Evolutionary conservation across 2,329 filamentous ascomycete genomes (phyloP).

Genomic region (Curvularia hawaiiensis): DNA sequence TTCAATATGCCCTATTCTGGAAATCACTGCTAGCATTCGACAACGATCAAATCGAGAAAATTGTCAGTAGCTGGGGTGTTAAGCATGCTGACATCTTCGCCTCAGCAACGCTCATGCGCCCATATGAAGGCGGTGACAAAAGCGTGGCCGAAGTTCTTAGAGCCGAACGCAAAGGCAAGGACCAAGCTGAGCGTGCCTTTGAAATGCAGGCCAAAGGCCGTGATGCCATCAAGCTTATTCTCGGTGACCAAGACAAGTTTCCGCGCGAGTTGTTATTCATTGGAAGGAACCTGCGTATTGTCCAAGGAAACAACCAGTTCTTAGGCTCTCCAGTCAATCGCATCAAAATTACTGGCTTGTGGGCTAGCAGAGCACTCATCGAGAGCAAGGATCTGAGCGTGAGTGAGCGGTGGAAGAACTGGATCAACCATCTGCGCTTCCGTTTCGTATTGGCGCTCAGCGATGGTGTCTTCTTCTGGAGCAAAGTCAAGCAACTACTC

Average conservation of each 20-base stretch:
- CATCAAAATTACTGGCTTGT: constrained; percentile 90
- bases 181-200: constrained; percentile 67
- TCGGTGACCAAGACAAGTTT: constrained; percentile 86
- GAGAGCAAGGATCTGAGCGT: constrained; percentile 71
- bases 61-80: constrained; percentile 85
- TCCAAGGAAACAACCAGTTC: constrained; percentile 92
- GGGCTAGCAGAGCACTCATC: constrained; percentile 84
- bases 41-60: constrained; percentile 74
- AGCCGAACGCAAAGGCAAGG: constrained; percentile 58
- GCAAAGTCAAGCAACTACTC: constrained; percentile 76
- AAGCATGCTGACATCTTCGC: constrained; percentile 90
- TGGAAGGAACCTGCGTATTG: constrained; percentile 87
- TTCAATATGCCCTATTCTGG: constrained; percentile 90
- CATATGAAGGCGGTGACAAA: constrained; percentile 84
- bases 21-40: constrained; percentile 93
- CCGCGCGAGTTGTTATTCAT: constrained; percentile 92
- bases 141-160: constrained; percentile 66
- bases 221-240: constrained; percentile 75
- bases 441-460: constrained; percentile 73
- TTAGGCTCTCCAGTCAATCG: constrained; percentile 87
- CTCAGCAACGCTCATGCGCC: constrained; percentile 84
- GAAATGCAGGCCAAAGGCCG: constrained; percentile 79
- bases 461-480: constrained; percentile 84
- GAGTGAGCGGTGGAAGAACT: constrained; percentile 68
- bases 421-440: constrained; percentile 82